Base-by-base conservation (phyloP, 2,329 filamentous ascomycete genomes). In the Claviceps digitariae region DNA sequence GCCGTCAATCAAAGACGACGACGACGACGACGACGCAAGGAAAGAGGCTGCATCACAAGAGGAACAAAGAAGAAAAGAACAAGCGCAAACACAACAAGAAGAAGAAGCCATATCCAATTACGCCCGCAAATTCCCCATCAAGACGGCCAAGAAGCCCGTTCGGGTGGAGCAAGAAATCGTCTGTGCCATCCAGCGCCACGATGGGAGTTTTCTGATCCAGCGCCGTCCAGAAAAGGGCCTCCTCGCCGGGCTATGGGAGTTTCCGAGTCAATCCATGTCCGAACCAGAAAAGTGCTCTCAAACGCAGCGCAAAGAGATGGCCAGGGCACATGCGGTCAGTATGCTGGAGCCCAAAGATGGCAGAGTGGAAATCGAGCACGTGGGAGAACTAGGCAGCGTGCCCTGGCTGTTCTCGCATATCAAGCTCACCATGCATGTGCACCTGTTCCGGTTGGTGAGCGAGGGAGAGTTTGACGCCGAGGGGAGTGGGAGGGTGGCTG, bases 381-480 rank as follows among this genome's bases (percentile, higher is more conserved):
- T 66, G 0, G 63, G 63, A 0, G 74, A 76, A 34, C 56, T 80
- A n/a, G 77, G 73, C 0, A 74, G 66, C 45, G 71, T 81, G 13
- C 76, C 76, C 0, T 81, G 78, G 78, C 61, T 75, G 7, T 81
- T 80, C 56, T 80, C 77, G 1, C 78, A 81, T 52, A 61, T 81
- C 1, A 76, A 72, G 62, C 62, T 80, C 57, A 76, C 72, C 1
- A 81, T 80, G 78, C 75, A 80, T 55, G 77, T 81, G 2, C 74
- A 78, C 36, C 53, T 76, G 0, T 79, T 80, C 55, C 65, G 67
- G 13, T 13, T 75, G 4, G 61, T 64, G 2, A 60, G 61, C 0
- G 47, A 34, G 1, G 56, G 46, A 2, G 52, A 43, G 0, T 41
- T 45, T 5, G 48, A 52, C 9, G 44, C n/a, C 1, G 51, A 34